Evolutionary conservation across 73 alveolate genomes (phyloP).

Genomic region (Effrenium voratum): DNA sequence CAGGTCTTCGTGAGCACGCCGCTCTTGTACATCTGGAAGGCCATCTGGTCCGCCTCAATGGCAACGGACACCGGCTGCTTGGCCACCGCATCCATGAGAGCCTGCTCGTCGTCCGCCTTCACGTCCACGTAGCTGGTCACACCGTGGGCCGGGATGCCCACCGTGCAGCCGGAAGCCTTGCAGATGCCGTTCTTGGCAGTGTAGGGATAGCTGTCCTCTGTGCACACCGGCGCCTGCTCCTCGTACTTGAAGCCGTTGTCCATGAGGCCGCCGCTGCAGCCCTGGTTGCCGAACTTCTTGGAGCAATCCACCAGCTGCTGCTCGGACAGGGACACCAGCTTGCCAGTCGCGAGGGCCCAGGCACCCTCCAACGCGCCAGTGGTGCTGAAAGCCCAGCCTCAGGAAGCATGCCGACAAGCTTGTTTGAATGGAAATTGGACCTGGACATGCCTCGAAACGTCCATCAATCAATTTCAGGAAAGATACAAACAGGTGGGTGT

Average conservation of each 20-base stretch:
- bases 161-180: slow-evolving; percentile 92
- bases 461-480: too few relatives aligned
- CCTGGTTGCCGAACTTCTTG: slow-evolving; percentile 92
- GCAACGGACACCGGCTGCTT: slow-evolving; percentile 96
- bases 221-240: slow-evolving; percentile 94
- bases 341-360: slow-evolving; percentile 94
- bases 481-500: too few relatives aligned
- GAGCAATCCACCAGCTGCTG: slow-evolving; percentile 95
- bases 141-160: slow-evolving; percentile 66
- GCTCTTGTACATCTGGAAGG: slow-evolving; percentile 95
- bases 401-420: too few relatives aligned
- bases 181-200: slow-evolving; percentile 96
- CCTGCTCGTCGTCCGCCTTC: slow-evolving; percentile 95
- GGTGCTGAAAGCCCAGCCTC: too few relatives aligned
- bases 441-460: too few relatives aligned
- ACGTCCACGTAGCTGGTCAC: slow-evolving; percentile 94
- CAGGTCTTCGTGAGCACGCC: slow-evolving; percentile 95
- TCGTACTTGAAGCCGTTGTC: slow-evolving; percentile 96
- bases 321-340: slow-evolving; percentile 94
- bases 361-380: slow-evolving; percentile 97
- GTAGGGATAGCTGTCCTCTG: slow-evolving; percentile 96
- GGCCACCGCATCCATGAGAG: slow-evolving; percentile 86
- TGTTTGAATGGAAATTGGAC: too few relatives aligned
- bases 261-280: slow-evolving; percentile 97
- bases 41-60: slow-evolving; percentile 95